Percentiles rank a stretch among this genome's conserved stretches.
phyloP scores from a whole-genome alignment of 768 basidiomycete genomes.

The Trametes sanguinea region DNA sequence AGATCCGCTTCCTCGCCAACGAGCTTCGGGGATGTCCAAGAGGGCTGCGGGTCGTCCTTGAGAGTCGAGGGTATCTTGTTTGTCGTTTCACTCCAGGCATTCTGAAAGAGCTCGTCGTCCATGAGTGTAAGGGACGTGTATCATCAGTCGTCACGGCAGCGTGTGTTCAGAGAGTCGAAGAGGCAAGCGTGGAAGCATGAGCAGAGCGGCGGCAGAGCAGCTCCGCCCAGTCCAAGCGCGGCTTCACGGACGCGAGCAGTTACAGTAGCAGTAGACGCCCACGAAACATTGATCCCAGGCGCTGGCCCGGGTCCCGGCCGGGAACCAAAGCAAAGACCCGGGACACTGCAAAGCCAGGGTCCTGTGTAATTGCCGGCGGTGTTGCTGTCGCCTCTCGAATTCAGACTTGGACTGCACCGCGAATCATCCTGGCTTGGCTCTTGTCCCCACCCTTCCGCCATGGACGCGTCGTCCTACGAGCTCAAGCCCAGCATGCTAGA shows the following conservation, averaged over 20 bases:
- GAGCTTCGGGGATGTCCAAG: slow-evolving; percentile 22
- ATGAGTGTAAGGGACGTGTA: slow-evolving; percentile 37
- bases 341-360: slow-evolving; percentile 1
- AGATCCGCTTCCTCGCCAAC: slow-evolving; percentile 56
- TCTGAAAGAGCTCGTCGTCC: slow-evolving; percentile 81
- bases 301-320: neutral
- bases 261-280: too few relatives aligned
- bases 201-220: neutral
- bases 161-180: neutral
- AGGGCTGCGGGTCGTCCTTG: slow-evolving; percentile 6
- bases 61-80: slow-evolving; percentile 26
- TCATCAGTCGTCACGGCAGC: slow-evolving; percentile 13
- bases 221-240: too few relatives aligned
- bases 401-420: slow-evolving; percentile 8
- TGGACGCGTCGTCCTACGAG: slow-evolving; percentile 35
- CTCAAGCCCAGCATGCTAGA: slow-evolving; percentile 42
- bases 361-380: slow-evolving; percentile 2
- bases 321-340: neutral
- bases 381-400: slow-evolving; percentile 24
- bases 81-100: slow-evolving; percentile 61
- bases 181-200: slow-evolving; percentile 1
- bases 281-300: too few relatives aligned
- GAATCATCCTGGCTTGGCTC: slow-evolving; percentile 16
- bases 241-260: too few relatives aligned
- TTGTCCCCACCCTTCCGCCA: slow-evolving; percentile 22